Base-by-base conservation (phyloP, 2,329 filamentous ascomycete genomes). In the Ophiostoma ulmi region DNA sequence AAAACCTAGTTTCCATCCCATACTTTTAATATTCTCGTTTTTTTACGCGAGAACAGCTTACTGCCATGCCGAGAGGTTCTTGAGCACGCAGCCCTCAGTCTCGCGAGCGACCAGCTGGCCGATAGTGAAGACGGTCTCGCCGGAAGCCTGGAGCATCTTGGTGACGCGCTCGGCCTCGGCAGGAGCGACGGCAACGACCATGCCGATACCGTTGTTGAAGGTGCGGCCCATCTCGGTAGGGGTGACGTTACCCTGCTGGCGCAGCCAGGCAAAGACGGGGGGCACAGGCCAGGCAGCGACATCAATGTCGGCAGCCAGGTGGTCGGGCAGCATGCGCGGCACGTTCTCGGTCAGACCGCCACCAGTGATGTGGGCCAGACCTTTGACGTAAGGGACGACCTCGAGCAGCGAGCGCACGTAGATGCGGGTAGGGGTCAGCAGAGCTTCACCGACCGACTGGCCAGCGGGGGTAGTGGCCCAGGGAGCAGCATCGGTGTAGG, bases 291-390 rank as follows among this genome's bases (percentile, higher is more conserved):
- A 99, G 0, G 86, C 81, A 61, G 84, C 82, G 66, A 91, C 91
- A 76, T 97, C 91, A 70, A 99, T 88, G 78, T 93, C 88, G 1
- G 93, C 94, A 1, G 91, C 87, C 6, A 99, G 87, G 65, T 89
- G 83, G 44, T 85, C 80, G 1, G 95, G 95, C 22, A 99, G 85
- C 91, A 97, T 97, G 74, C 95, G 90, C 39, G 95, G 95, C 36
- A 99, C 90, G 79, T 99, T 99, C 81, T 99, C 95, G 22, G 90
- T 84, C 26, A 99, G 86, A 13, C 95, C 95, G 73, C 95, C 95
- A 68, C 95, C 95, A 0, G 95, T 99, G 81, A 99, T 98, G 81
- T 99, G 95, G 13, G 95, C 91, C 79, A 98, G 91, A 69, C 95
- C 95, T 82, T 97, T 97, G 79, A 98, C 84, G 58, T 93, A 83